Conservation (phyloP, 768 basidiomycete genomes). For the Pisolithus microcarpus region DNA sequence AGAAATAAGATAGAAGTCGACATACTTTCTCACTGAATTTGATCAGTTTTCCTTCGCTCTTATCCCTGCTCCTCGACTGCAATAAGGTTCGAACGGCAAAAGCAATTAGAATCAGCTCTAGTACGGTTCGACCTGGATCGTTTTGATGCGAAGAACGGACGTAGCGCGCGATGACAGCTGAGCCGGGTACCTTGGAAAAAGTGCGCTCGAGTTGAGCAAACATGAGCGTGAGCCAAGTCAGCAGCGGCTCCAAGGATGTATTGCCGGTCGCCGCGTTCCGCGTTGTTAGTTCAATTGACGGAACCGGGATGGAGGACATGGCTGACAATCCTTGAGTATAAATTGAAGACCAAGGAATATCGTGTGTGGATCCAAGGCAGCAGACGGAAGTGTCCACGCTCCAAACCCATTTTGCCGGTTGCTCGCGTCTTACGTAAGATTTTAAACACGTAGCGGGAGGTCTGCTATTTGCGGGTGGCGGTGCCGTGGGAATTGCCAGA, state of each 20-base stretch:
- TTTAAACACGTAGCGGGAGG: no score
- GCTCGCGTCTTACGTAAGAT: no score
- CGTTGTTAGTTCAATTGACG: neutral
- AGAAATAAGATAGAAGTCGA: neutral
- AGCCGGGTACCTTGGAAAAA: slow-evolving; percentile 75
- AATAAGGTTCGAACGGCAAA: slow-evolving; percentile 89
- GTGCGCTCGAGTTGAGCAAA: slow-evolving; percentile 53
- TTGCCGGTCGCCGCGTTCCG: neutral
- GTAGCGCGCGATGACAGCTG: slow-evolving; percentile 80
- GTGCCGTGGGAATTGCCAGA: no score
- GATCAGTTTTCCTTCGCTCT: slow-evolving; percentile 80
- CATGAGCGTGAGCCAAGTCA: slow-evolving; percentile 58
- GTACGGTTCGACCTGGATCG: slow-evolving; percentile 85
- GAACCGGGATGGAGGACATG: neutral
- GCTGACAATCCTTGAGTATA: no score
- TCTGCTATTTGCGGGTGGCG: no score
- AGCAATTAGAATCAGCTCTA: slow-evolving; percentile 81
- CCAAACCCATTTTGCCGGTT: no score
- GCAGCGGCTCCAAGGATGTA: slow-evolving; percentile 39
- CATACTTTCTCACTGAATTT: slow-evolving; percentile 83
- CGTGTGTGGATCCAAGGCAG: no score
- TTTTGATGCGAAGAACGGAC: slow-evolving; percentile 93
- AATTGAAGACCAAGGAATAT: no score
- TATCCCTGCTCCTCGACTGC: slow-evolving; percentile 82
- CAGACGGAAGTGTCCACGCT: no score